Conservation (phyloP, 2,329 filamentous ascomycete genomes). For the Penicillium digitatum region DNA sequence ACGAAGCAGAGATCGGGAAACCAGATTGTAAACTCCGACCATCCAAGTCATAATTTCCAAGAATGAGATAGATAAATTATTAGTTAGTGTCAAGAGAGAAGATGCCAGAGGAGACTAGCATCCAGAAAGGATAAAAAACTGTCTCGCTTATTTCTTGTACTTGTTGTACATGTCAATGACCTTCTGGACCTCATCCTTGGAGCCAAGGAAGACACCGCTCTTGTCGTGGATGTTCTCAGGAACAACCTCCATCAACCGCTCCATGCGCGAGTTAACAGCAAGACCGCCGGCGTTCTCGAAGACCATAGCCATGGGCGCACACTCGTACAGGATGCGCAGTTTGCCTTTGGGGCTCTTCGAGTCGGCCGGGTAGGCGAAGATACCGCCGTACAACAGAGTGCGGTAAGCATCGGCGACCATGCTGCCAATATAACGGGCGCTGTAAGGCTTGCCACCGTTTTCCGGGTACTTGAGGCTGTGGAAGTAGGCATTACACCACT, state of each 20-base stretch:
- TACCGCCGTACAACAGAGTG: conserved; percentile 88
- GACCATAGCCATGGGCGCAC: conserved; percentile 96
- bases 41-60: conserved; percentile 10
- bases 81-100: conserved; percentile 2
- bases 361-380: conserved; percentile 96
- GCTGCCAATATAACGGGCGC: conserved; percentile 87
- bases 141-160: conserved; percentile 29
- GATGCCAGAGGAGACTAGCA: neutral
- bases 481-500: conserved; percentile 82
- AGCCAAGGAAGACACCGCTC: conserved; percentile 94
- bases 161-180: conserved; percentile 76
- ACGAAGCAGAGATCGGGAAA: conserved; percentile 1
- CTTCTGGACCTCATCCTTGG: conserved; percentile 91
- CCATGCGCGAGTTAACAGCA: conserved; percentile 87
- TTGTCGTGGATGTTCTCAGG: conserved; percentile 93
- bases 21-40: conserved; percentile 1
- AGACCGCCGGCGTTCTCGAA: conserved; percentile 98
- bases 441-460: conserved; percentile 78
- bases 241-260: conserved; percentile 80
- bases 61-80: conserved; percentile 6
- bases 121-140: conserved; percentile 5
- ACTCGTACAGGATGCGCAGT: conserved; percentile 95
- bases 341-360: conserved; percentile 99
- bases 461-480: conserved; percentile 77
- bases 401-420: conserved; percentile 99